Conservation (phyloP, 345 rosid species). For the Gossypium longicalyx region DNA sequence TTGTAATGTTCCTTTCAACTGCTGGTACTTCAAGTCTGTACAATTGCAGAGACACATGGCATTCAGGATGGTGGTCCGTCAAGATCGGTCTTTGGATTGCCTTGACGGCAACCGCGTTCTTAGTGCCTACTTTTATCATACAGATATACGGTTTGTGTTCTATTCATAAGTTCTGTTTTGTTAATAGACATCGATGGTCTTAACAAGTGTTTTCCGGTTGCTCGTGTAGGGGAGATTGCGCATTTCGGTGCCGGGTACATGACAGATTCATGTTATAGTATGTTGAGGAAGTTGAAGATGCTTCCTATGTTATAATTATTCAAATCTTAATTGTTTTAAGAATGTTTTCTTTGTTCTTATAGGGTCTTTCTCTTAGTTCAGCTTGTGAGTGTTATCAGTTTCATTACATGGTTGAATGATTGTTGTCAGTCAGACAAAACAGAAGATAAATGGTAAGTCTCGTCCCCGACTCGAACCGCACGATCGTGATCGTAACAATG, state of each 20-base stretch:
- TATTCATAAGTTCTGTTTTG: background rate
- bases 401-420: constrained; percentile 78
- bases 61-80: constrained; percentile 91
- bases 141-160: constrained; percentile 67
- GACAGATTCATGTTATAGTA: constrained; percentile 20
- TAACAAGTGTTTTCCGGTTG: background rate
- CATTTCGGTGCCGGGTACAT: constrained; percentile 99
- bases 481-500: no score
- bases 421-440: constrained; percentile 59
- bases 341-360: constrained; percentile 14
- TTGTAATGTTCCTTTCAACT: constrained; percentile 72
- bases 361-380: constrained; percentile 95
- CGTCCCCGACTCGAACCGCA: background rate
- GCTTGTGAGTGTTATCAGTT: constrained; percentile 84
- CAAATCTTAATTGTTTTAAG: constrained; percentile 3
- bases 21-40: constrained; percentile 59
- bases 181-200: background rate
- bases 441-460: constrained; percentile 67
- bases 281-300: constrained; percentile 11
- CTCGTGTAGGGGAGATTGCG: constrained; percentile 77
- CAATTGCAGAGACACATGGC: constrained; percentile 71
- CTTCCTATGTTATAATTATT: constrained; percentile 7
- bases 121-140: constrained; percentile 65
- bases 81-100: constrained; percentile 66
- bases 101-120: constrained; percentile 54